These are phyloP conservation scores for Aquilaria sinensis DNA, from an alignment of 345 rosid species.

Conservation along the genomic window DNA sequence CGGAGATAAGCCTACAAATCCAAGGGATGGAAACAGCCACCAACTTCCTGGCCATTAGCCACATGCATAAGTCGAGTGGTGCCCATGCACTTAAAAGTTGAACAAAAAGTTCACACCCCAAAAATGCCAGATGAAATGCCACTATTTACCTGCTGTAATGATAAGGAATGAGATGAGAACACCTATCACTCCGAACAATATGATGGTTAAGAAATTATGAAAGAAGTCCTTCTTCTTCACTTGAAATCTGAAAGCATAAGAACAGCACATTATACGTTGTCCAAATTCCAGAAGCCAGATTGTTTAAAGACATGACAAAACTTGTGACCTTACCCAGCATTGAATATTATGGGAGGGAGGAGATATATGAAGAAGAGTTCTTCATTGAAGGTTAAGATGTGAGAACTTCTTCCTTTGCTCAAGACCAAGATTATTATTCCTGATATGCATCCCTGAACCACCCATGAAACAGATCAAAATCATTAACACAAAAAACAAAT, in stretches of 20 bases:
- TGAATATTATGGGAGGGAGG: conserved; percentile 95
- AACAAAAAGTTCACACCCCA: neutral
- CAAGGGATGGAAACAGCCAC: conserved; percentile 69
- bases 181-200: conserved; percentile 74
- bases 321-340: conserved; percentile 64
- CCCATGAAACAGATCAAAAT: neutral
- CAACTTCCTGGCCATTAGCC: conserved; percentile 53
- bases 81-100: neutral
- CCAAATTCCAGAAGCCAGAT: neutral
- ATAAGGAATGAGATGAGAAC: conserved; percentile 64
- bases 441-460: conserved; percentile 50
- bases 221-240: conserved; percentile 93
- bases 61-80: conserved; percentile 8
- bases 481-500: neutral
- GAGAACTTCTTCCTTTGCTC: conserved; percentile 74
- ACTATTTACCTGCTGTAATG: conserved; percentile 49
- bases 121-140: neutral
- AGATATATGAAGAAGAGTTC: conserved; percentile 87
- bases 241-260: conserved; percentile 54
- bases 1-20: conserved; percentile 46
- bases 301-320: neutral
- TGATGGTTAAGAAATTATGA: conserved; percentile 73
- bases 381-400: conserved; percentile 66
- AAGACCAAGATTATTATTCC: conserved; percentile 52
- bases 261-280: neutral